These are phyloP conservation scores for Conticribra weissflogii DNA, from an alignment of 108 stramenopile genomes.

Conservation along the genomic window DNA sequence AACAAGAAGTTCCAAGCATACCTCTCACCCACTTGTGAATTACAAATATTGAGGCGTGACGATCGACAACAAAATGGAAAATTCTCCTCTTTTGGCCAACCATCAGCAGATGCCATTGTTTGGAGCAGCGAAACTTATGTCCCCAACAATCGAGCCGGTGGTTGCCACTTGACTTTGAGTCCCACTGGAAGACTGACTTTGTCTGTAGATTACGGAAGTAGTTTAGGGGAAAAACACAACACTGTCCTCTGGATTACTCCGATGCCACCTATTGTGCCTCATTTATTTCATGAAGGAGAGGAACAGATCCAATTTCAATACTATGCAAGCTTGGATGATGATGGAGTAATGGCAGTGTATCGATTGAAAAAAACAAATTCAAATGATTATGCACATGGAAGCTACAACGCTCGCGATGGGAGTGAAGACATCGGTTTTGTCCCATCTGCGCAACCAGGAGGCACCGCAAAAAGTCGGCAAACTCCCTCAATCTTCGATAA, in stretches of 20 bases:
- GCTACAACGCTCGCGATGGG: too few relatives aligned
- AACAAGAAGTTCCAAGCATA: conserved; percentile 67
- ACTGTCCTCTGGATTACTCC: conserved; percentile 68
- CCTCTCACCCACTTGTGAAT: conserved; percentile 64
- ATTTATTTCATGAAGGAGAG: conserved; percentile 30
- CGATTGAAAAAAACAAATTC: conserved; percentile 19
- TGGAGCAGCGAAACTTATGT: conserved; percentile 60
- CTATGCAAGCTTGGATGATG: conserved; percentile 74
- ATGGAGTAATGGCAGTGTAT: conserved; percentile 79
- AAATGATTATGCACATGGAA: neutral
- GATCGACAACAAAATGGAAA: conserved; percentile 26
- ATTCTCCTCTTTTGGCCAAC: conserved; percentile 8
- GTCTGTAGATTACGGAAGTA: conserved; percentile 51
- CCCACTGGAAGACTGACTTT: conserved; percentile 28
- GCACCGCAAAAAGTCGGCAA: too few relatives aligned
- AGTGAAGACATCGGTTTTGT: too few relatives aligned
- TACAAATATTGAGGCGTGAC: conserved; percentile 41
- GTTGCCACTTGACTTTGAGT: conserved; percentile 58
- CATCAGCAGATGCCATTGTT: conserved; percentile 22
- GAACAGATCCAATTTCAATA: conserved; percentile 43
- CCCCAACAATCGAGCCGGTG: conserved; percentile 35
- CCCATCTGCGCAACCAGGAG: too few relatives aligned
- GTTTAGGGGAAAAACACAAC: conserved; percentile 44
- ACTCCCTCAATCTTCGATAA: conserved; percentile 32
- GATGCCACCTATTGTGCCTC: conserved; percentile 43